These are phyloP conservation scores for Microthlaspi erraticum DNA, from an alignment of 345 rosid species.

Conservation along the genomic window DNA sequence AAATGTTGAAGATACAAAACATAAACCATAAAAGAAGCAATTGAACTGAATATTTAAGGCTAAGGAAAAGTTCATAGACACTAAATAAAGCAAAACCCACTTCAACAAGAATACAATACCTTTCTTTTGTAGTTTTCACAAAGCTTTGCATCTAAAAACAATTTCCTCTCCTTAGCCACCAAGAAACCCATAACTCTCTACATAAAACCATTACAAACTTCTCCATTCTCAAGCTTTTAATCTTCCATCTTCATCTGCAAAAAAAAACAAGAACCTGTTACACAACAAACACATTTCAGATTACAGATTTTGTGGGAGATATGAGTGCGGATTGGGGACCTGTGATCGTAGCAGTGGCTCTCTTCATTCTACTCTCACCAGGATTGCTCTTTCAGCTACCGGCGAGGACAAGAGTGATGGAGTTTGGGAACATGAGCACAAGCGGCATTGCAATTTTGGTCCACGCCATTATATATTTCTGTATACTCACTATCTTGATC, in stretches of 20 bases:
- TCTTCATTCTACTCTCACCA: slow-evolving; percentile 91
- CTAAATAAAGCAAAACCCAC: slow-evolving; percentile 27
- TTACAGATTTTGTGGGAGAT: slow-evolving; percentile 2
- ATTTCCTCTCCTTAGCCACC: slow-evolving; percentile 43
- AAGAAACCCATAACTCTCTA: slow-evolving; percentile 46
- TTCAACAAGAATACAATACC: slow-evolving; percentile 43
- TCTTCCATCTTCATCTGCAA: slow-evolving; percentile 12
- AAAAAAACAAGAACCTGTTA: slow-evolving; percentile 3
- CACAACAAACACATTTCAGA: slow-evolving; percentile 23
- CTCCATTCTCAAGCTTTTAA: slow-evolving; percentile 27
- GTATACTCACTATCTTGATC: slow-evolving; percentile 80
- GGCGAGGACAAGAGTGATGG: slow-evolving; percentile 72
- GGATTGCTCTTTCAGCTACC: slow-evolving; percentile 95
- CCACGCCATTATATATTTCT: slow-evolving; percentile 83
- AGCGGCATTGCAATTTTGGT: slow-evolving; percentile 88
- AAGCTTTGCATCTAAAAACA: slow-evolving; percentile 45
- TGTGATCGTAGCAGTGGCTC: slow-evolving; percentile 64
- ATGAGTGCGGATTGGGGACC: slow-evolving; percentile 96
- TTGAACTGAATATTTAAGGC: slow-evolving; percentile 32
- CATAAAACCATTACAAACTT: slow-evolving; percentile 38
- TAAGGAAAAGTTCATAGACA: slow-evolving; percentile 17
- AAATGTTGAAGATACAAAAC: slow-evolving; percentile 22
- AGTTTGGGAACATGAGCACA: slow-evolving; percentile 93
- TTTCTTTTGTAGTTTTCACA: slow-evolving; percentile 44
- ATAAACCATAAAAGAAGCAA: slow-evolving; percentile 36